Base-by-base conservation (phyloP, 345 rosid genomes). In the Gossypium australe region DNA sequence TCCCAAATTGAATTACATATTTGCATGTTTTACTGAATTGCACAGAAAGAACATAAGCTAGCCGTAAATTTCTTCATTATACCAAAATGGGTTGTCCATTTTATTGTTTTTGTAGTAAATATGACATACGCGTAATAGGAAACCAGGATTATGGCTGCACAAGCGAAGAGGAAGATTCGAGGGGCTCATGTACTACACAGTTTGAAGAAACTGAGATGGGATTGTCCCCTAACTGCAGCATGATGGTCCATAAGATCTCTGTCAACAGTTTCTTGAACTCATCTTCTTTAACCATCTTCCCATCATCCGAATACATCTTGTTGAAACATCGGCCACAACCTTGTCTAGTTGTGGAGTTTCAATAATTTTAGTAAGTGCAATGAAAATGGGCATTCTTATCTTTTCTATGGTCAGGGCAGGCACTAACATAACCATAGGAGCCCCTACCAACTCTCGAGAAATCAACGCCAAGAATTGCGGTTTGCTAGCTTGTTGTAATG, bases 131-230 rank as follows among this genome's bases (percentile, higher is more conserved):
- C 58, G 43, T 12, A 22, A 63, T 29, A 20, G 17, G 44, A 14
- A 53, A 9, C 60, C 77, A 63, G 59, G 86, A 43, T 69, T 85
- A 12, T 9, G 91, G 80, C 74, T 80, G 86, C 78, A 90, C 78
- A 72, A 91, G 84, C 22, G 89, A 71, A 8, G 91, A 71, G 20
- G 89, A 77, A 9, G 97, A 85, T 12, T 85, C 78, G 5, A 90
- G 92, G 12, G 99, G 97, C 86, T 96, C 99, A 41, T 93, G 97
- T 79, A 96, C 98, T 45, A 93, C 99, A 13, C 97, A 86, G 80
- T 90, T 89, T 2, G 92, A 78, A 18, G 94, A 93, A 44, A 92
- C 83, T 18, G 90, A 80, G 48, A 96, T 85, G 11, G 94, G 90
- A 72, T 66, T 88, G 47, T 88, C 90, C 78, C 93, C 97, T 20